Evolutionary conservation across 768 basidiomycete genomes (phyloP), one percentile per base, ranked within the genome.

Genomic region (Botryobasidium botryosum): DNA sequence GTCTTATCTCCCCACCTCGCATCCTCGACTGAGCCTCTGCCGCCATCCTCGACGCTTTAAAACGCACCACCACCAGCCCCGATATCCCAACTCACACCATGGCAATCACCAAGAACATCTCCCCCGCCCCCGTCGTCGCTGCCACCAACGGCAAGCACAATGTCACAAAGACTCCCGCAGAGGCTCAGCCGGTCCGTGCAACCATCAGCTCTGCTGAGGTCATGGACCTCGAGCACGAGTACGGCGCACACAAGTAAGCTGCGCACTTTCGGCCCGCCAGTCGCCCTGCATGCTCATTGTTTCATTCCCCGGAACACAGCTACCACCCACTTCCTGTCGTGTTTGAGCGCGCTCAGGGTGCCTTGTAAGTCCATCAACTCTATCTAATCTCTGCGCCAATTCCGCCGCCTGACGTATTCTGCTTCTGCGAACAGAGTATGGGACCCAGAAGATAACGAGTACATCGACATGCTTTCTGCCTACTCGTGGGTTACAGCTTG

Each of bases 391-490:
- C 10, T 39, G 12, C n/a, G 32, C 52, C 8, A 38, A 20, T 15
- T 35, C 39, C 44, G 46, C 48, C 35, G 43, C 45, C 33, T 44
- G 5, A 20, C 10, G 33, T 10, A 23, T 13, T n/a, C 50, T 51
- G 24, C 47, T 55, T 26, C 32, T 40, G 42, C 42, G 10, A 33
- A 42, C n/a, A 75, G 74, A 52, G 86, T 88, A 59, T 92, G 85
- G 83, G 91, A 94, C 58, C 83, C 81, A 3, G 90, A 92, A 69
- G 91, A 90, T 51, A 79, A 74, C 42, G 82, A 90, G 57, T 99
- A 94, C 64, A 88, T 96, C 50, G 94, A 99, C 57, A 94, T 96
- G 85, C 70, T 99, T 17, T 85, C 86, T 36, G 94, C 94, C 24
- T 97, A 97, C 65, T 91, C 86, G 85, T 91, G 59, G 66, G 79